Conservation (phyloP, 1,284 basidiomycete genomes). For the Albatrellus sp. region DNA sequence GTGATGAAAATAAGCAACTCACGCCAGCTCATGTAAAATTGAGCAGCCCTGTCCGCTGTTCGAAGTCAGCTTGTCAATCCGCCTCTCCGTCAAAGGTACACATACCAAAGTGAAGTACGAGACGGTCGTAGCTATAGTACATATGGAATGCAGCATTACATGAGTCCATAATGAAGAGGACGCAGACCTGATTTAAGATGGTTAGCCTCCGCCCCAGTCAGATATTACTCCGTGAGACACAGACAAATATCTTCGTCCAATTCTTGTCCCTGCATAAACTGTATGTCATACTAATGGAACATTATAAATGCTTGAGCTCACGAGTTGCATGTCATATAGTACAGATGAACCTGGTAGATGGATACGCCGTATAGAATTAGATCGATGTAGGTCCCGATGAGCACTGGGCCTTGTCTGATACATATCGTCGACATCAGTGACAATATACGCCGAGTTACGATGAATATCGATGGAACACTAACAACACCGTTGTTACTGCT, state of each 20-base stretch:
- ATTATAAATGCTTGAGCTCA: not conserved
- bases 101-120: conserved; percentile 1
- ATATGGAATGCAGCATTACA: not conserved
- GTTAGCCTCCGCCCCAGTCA: not conserved
- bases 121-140: not conserved
- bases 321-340: not conserved
- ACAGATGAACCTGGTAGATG: not conserved
- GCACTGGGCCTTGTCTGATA: not conserved
- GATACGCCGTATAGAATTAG: not conserved
- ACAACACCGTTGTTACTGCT: too few species aligned
- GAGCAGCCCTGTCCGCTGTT: not conserved
- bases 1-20: not conserved
- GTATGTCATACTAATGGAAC: too few species aligned
- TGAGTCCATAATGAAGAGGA: not conserved
- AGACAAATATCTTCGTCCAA: not conserved
- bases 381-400: not conserved
- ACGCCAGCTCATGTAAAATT: not conserved
- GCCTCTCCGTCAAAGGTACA: not conserved
- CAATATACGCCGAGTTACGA: too few species aligned
- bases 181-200: not conserved
- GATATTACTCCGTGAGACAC: not conserved
- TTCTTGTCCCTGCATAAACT: not conserved
- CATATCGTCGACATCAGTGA: too few species aligned
- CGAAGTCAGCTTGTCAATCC: not conserved
- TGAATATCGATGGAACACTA: too few species aligned